A percentile compares a stretch with the other conserved stretches of the same genome.
These are phyloP conservation scores for Cladosporium phlei DNA, from an alignment of 2,329 filamentous ascomycete genomes.

Conservation along the genomic window DNA sequence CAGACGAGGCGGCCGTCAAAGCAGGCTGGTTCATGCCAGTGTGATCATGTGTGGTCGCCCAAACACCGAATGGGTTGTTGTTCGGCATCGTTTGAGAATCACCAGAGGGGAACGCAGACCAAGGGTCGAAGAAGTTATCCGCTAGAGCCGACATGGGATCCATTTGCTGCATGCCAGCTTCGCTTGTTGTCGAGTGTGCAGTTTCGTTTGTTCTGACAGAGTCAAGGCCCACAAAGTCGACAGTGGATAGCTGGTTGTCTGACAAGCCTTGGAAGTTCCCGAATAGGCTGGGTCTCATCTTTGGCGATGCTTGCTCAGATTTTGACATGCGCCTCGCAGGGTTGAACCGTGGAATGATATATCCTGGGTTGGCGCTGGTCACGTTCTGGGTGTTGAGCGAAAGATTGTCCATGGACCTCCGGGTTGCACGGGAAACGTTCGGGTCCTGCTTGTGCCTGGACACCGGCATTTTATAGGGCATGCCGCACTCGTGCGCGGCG, in stretches of 20 bases:
- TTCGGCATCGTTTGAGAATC: constrained; percentile 26
- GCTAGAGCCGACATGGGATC: constrained; percentile 26
- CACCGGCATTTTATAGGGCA: constrained; percentile 61
- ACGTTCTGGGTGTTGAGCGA: constrained; percentile 28
- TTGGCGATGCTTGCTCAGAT: constrained; percentile 31
- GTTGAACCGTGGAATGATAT: constrained; percentile 5
- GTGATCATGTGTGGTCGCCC: constrained; percentile 25
- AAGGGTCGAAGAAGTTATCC: constrained; percentile 28
- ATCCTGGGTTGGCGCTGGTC: background rate
- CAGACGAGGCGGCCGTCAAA: constrained; percentile 35
- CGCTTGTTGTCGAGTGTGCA: constrained; percentile 22
- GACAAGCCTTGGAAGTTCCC: constrained; percentile 16
- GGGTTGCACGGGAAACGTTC: constrained; percentile 37
- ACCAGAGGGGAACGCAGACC: constrained; percentile 26
- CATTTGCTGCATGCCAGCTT: constrained; percentile 19
- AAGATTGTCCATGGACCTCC: constrained; percentile 51
- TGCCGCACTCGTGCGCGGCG: constrained; percentile 57
- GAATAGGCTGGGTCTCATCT: constrained; percentile 15
- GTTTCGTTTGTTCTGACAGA: constrained; percentile 23
- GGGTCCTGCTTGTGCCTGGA: constrained; percentile 48
- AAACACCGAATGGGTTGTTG: constrained; percentile 32
- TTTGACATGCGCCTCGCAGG: constrained; percentile 24
- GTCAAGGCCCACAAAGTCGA: constrained; percentile 26
- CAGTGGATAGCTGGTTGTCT: constrained; percentile 18
- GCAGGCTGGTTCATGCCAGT: constrained; percentile 31